These are phyloP conservation scores for Cornus florida DNA, from an alignment of 148 eudicot genomes.

Conservation along the genomic window DNA sequence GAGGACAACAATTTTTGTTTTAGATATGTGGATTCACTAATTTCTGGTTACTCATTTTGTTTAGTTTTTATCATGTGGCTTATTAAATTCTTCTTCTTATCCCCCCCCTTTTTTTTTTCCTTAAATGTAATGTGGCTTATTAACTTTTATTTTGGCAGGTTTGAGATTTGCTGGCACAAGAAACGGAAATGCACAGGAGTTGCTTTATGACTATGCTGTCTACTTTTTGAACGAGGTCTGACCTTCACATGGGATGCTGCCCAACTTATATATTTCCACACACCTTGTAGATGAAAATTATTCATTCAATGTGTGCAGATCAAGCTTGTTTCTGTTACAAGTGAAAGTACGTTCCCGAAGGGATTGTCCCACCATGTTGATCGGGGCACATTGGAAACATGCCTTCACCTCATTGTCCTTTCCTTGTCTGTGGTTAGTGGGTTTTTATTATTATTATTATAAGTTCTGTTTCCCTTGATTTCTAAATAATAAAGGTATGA, in stretches of 20 bases:
- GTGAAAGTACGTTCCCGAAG: constrained; percentile 50
- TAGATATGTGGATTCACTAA: not conserved
- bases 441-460: not conserved
- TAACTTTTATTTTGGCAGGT: constrained; percentile 42
- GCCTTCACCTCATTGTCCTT: constrained; percentile 91
- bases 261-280: constrained; percentile 6
- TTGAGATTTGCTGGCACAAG: constrained; percentile 92
- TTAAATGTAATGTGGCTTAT: too few relatives aligned
- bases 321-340: constrained; percentile 61
- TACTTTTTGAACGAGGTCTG: constrained; percentile 87
- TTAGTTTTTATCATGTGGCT: not conserved
- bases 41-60: not conserved
- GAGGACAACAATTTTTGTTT: not conserved
- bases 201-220: constrained; percentile 73
- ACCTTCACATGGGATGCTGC: constrained; percentile 16
- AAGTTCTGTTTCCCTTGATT: not conserved
- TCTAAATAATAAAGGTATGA: constrained; percentile 7
- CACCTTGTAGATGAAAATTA: not conserved
- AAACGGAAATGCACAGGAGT: constrained; percentile 76
- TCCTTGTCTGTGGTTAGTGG: constrained; percentile 80
- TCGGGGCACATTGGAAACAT: constrained; percentile 85
- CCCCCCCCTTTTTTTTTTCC: too few relatives aligned
- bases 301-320: constrained; percentile 57
- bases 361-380: constrained; percentile 83
- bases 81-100: not conserved